Base-by-base conservation (phyloP, 179 eudicot species). In the Silene vulgaris region DNA sequence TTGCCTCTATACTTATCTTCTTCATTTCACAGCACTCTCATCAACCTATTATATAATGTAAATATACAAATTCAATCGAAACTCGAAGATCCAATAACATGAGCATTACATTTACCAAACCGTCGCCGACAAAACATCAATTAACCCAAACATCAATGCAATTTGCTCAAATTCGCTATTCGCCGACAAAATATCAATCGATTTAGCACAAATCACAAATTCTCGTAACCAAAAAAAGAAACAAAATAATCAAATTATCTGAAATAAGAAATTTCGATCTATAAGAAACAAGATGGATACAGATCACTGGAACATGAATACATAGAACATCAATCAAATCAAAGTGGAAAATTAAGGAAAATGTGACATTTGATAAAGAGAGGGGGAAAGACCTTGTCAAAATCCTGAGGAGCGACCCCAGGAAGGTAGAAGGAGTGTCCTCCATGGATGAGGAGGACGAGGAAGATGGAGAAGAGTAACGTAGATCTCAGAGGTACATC, bases 351-450 rank as follows among this genome's bases (percentile, higher is more conserved):
- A 19, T 59, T 62, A 23, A 8, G 32, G 28, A 62, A 23, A 21
- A 62, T 20, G 3, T 16, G 48, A 26, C 7, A 65, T 48, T 65
- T 50, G 37, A 79, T 68, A 72, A 48, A 77, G 43, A 75, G 50
- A 54, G 61, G n/a, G 32, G 40, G 20, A 4, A 3, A 12, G 61
- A 90, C 91, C 88, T 81, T 87, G 5, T 80, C 80, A 71, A 88
- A 90, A 76, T 90, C 91, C 76, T 87, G 83, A 37, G 91, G 95
- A 69, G 95, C 91, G 64, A 90, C 90, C 29, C 95, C 91, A 13
- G 90, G 91, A 17, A 90, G 91, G 79, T 90, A 90, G 86, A 88
- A 90, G 80, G 77, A 82, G 63, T 75, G 80, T 17, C 74, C 83
- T 82, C 75, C 73, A 52, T 80, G 75, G 74, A 78, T 45, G 28